Evolutionary conservation across 1,139 yeast species (phyloP).

Genomic region (Yamadazyma trypodendri): DNA sequence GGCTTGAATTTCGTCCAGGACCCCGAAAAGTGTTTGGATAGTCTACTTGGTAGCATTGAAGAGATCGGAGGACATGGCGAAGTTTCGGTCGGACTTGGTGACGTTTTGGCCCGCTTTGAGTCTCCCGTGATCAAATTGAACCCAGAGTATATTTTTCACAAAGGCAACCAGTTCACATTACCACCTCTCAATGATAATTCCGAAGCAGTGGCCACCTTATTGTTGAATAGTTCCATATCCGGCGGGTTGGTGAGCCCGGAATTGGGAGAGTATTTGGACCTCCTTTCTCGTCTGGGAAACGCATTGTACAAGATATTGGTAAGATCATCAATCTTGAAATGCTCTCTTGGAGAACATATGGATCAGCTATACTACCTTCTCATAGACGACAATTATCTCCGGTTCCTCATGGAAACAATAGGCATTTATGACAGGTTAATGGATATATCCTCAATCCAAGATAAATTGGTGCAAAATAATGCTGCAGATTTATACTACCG

Average conservation of each 20-base stretch:
- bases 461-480: neutral
- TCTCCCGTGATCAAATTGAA: constrained; percentile 1
- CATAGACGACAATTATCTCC: constrained; percentile 17
- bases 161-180: constrained; percentile 11
- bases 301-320: constrained; percentile 10
- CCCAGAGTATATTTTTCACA: constrained; percentile 5
- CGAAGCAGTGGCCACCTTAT: neutral
- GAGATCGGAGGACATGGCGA: too few species aligned
- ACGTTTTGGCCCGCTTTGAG: constrained; percentile 2
- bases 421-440: constrained; percentile 14
- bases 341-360: constrained; percentile 7
- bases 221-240: constrained; percentile 2
- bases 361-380: constrained; percentile 11
- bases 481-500: constrained; percentile 9
- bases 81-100: too few species aligned
- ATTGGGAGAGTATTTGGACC: neutral
- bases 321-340: constrained; percentile 5
- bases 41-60: too few species aligned
- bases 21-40: constrained; percentile 3
- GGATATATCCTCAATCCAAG: constrained; percentile 1
- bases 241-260: neutral
- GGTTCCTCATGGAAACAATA: constrained; percentile 17
- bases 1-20: constrained; percentile 6
- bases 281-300: constrained; percentile 8
- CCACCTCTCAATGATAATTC: constrained; percentile 5